These are phyloP conservation scores for Pholiota conissans DNA, from an alignment of 768 basidiomycete species.

Conservation along the genomic window DNA sequence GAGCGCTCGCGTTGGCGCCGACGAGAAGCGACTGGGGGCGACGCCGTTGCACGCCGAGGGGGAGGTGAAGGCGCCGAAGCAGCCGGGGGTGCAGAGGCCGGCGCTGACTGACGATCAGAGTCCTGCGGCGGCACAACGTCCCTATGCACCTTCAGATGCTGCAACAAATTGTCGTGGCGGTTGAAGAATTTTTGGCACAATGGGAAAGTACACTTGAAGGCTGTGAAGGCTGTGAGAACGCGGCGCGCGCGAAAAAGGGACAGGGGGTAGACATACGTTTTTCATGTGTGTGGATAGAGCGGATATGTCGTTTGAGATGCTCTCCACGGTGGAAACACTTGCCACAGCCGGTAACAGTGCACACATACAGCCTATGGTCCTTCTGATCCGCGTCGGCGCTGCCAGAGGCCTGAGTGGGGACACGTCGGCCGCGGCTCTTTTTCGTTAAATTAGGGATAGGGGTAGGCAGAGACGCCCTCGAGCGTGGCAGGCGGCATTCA, in stretches of 20 bases:
- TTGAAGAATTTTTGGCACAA: conserved; percentile 75
- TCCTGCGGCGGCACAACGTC: conserved; percentile 20
- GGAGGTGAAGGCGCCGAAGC: conserved; percentile 7
- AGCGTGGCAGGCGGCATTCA: conserved; percentile 45
- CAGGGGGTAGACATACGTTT: conserved; percentile 57
- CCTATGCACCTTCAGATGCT: conserved; percentile 75
- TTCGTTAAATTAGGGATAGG: conserved; percentile 80
- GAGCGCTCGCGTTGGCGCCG: conserved; percentile 14
- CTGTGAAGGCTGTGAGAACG: conserved; percentile 34
- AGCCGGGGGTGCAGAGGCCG: conserved; percentile 1
- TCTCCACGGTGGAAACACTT: conserved; percentile 75
- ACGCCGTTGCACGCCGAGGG: neutral
- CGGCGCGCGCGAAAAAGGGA: conserved; percentile 1
- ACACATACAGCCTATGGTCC: conserved; percentile 48
- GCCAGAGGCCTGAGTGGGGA: conserved; percentile 50
- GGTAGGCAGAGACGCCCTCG: conserved; percentile 58
- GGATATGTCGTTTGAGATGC: conserved; percentile 75
- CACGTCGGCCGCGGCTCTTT: conserved; percentile 76
- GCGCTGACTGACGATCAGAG: neutral
- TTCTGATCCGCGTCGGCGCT: conserved; percentile 24
- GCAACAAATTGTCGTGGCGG: conserved; percentile 77
- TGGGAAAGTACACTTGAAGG: conserved; percentile 69
- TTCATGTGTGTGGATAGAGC: conserved; percentile 74
- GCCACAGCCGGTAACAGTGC: conserved; percentile 67
- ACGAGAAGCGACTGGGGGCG: conserved; percentile 15